Evolutionary conservation across 306 rosid genomes (phyloP).

Genomic region (Cicer chorassanicum): DNA sequence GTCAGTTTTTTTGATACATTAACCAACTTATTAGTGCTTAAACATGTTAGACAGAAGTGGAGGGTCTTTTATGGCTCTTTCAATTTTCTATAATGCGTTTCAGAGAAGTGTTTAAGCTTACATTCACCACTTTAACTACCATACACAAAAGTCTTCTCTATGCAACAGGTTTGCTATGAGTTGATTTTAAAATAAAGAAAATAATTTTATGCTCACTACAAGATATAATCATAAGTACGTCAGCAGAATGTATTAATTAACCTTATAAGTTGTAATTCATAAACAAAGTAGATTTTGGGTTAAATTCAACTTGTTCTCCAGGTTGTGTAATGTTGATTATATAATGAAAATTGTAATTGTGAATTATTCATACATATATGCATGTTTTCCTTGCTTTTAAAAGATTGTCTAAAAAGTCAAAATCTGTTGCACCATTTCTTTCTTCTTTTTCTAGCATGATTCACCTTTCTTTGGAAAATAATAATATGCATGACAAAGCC

Average conservation of each 20-base stretch:
- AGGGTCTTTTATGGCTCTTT: slow-evolving; percentile 35
- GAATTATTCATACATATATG: slow-evolving; percentile 14
- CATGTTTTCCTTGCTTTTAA: slow-evolving; percentile 46
- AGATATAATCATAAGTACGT: slow-evolving; percentile 42
- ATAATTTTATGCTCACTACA: not conserved
- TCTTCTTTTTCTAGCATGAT: slow-evolving; percentile 52
- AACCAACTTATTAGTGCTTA: slow-evolving; percentile 40
- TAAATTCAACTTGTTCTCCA: slow-evolving; percentile 38
- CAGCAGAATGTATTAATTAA: slow-evolving; percentile 37
- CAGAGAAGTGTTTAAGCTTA: slow-evolving; percentile 45
- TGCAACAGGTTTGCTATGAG: not conserved
- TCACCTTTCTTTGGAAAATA: slow-evolving; percentile 45
- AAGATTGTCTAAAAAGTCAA: slow-evolving; percentile 57
- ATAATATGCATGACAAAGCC: slow-evolving; percentile 45
- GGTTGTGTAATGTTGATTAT: slow-evolving; percentile 24
- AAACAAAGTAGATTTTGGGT: not conserved
- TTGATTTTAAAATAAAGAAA: slow-evolving; percentile 27
- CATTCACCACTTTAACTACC: slow-evolving; percentile 50
- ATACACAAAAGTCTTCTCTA: slow-evolving; percentile 20
- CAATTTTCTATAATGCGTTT: slow-evolving; percentile 45
- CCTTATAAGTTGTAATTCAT: not conserved
- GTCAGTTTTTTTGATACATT: slow-evolving; percentile 16
- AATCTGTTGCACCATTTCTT: slow-evolving; percentile 61
- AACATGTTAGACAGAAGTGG: slow-evolving; percentile 42
- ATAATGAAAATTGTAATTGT: slow-evolving; percentile 32